These are phyloP conservation scores for Geotrichum cucujoidarum DNA, from an alignment of 1,139 yeast species.

Conservation along the genomic window DNA sequence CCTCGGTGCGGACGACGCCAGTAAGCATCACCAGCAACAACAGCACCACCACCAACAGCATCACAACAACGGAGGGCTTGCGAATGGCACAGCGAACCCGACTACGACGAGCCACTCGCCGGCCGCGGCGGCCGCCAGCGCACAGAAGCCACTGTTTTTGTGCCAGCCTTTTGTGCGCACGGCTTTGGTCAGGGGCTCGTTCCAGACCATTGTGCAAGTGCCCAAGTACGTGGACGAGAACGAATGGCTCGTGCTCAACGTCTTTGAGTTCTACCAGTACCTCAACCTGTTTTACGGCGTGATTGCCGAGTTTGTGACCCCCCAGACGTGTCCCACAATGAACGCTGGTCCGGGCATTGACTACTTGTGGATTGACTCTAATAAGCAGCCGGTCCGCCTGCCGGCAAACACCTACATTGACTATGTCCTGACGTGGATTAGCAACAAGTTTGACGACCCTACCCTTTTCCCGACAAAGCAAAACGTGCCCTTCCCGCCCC, in stretches of 20 bases:
- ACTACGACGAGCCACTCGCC: slow-evolving; percentile 24
- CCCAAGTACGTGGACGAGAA: slow-evolving; percentile 92
- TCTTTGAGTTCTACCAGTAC: slow-evolving; percentile 83
- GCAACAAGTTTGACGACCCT: slow-evolving; percentile 82
- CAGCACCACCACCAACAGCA: neutral
- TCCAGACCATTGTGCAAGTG: slow-evolving; percentile 87
- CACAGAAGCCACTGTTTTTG: slow-evolving; percentile 56
- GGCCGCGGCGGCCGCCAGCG: slow-evolving; percentile 22
- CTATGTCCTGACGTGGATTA: slow-evolving; percentile 85
- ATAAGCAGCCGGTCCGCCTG: slow-evolving; percentile 69
- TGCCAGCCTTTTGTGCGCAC: slow-evolving; percentile 93
- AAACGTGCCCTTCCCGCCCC: slow-evolving; percentile 88
- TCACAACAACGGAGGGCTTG: neutral
- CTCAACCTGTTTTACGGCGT: slow-evolving; percentile 85
- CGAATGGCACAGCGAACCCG: neutral
- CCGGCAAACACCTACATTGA: slow-evolving; percentile 95
- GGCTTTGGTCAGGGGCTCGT: slow-evolving; percentile 94
- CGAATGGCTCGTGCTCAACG: slow-evolving; percentile 93
- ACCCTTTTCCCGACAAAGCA: slow-evolving; percentile 85
- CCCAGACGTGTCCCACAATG: slow-evolving; percentile 89
- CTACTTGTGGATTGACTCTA: slow-evolving; percentile 78
- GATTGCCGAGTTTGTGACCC: slow-evolving; percentile 80
- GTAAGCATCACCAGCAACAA: neutral
- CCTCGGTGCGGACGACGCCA: neutral
- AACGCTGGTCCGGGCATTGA: slow-evolving; percentile 91